A percentile compares a stretch with the other conserved stretches of the same genome.
These are phyloP conservation scores for Albugo laibachii DNA, from an alignment of 352 stramenopile genomes.

Conservation along the genomic window DNA sequence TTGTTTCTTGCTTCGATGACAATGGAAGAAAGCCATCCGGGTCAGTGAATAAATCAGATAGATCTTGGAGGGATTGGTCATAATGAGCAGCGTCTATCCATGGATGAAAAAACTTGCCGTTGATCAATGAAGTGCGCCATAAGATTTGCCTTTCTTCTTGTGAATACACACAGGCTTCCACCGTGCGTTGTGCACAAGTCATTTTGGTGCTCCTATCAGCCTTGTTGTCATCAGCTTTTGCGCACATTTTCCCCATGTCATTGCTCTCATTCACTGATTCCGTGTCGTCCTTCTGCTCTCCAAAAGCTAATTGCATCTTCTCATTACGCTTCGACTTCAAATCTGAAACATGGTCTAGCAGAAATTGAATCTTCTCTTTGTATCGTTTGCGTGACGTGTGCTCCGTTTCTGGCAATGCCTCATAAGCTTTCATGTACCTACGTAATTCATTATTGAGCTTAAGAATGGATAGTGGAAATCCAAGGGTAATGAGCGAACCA, in stretches of 20 bases:
- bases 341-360: slow-evolving; percentile 39
- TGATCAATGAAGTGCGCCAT: slow-evolving; percentile 62
- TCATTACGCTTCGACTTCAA: slow-evolving; percentile 15
- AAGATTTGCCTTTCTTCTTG: slow-evolving; percentile 55
- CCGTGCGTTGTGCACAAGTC: too few species aligned
- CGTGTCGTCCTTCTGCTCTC: background rate
- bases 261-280: too few species aligned
- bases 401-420: slow-evolving; percentile 15
- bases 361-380: slow-evolving; percentile 48
- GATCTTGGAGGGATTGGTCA: slow-evolving; percentile 25
- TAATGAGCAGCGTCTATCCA: slow-evolving; percentile 52
- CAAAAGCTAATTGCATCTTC: background rate
- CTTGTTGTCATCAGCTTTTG: background rate
- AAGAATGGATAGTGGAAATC: too few species aligned
- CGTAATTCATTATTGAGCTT: too few species aligned
- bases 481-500: too few species aligned
- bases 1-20: slow-evolving; percentile 47
- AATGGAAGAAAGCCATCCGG: slow-evolving; percentile 42
- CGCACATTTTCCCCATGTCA: background rate
- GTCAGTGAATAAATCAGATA: slow-evolving; percentile 32
- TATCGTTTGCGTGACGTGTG: slow-evolving; percentile 13
- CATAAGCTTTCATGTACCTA: slow-evolving; percentile 31
- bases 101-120: slow-evolving; percentile 63
- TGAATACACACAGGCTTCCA: slow-evolving; percentile 16
- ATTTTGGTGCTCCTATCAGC: background rate